These are phyloP conservation scores for Fusarium brachygibbosum DNA, from an alignment of 2,329 filamentous ascomycete genomes.

Conservation along the genomic window DNA sequence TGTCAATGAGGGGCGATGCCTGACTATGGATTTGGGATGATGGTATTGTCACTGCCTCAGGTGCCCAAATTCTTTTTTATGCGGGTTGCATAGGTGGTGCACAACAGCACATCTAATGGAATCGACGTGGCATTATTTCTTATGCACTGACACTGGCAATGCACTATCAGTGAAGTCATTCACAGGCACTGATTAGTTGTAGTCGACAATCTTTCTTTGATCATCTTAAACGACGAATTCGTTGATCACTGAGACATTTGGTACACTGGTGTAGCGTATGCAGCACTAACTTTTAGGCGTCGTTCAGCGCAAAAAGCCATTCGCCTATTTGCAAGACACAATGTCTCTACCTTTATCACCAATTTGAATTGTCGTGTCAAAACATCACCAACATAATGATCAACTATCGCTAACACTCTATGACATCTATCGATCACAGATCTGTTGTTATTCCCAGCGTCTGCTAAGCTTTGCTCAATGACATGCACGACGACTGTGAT, in stretches of 20 bases:
- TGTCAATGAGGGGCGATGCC: not conserved
- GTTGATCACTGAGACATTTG: not conserved
- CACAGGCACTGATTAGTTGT: not conserved
- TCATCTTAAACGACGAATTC: too few species aligned
- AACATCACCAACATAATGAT: too few species aligned
- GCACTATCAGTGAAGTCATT: not conserved
- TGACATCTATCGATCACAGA: not conserved
- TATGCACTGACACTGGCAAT: not conserved
- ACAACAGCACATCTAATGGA: not conserved
- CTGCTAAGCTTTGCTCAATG: not conserved
- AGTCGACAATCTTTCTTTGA: too few species aligned
- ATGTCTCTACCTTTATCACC: too few species aligned
- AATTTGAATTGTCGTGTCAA: too few species aligned
- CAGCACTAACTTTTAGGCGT: too few species aligned
- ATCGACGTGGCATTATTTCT: not conserved
- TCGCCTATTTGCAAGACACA: too few species aligned
- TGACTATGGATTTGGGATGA: not conserved
- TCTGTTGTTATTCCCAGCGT: not conserved
- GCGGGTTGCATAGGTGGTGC: not conserved
- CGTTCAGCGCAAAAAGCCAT: too few species aligned
- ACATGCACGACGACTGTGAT: conserved; percentile 5
- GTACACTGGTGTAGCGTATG: not conserved
- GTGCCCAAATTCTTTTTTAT: not conserved
- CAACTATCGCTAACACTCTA: too few species aligned
- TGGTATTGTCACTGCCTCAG: not conserved